These are phyloP conservation scores for Trichoderma pleuroti DNA, from an alignment of 2,329 filamentous ascomycete genomes.

Conservation along the genomic window DNA sequence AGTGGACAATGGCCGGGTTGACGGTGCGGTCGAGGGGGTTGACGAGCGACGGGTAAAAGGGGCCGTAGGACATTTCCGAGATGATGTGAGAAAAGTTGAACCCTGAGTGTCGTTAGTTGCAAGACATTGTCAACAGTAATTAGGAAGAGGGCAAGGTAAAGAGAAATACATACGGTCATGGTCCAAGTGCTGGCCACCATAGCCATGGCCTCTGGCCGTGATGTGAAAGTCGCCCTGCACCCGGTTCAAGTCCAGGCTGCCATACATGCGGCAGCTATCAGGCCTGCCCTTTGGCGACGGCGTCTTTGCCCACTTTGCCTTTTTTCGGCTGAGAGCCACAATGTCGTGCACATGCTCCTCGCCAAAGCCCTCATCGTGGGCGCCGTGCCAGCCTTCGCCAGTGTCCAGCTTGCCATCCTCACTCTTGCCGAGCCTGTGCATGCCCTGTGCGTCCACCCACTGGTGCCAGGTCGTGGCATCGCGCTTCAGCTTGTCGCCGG, in stretches of 20 bases:
- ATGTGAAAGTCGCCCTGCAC: conserved; percentile 98
- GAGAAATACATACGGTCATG: conserved; percentile 61
- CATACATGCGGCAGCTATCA: conserved; percentile 85
- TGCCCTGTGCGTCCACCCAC: conserved; percentile 71
- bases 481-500: conserved; percentile 66
- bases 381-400: conserved; percentile 53
- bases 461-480: conserved; percentile 78
- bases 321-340: conserved; percentile 63
- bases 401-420: conserved; percentile 52
- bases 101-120: conserved; percentile 44
- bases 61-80: conserved; percentile 92
- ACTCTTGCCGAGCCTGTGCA: conserved; percentile 59
- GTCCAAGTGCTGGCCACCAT: conserved; percentile 75
- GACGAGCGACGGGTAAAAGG: conserved; percentile 89
- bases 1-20: conserved; percentile 69
- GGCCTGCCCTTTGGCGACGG: conserved; percentile 58
- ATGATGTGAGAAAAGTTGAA: conserved; percentile 99
- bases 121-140: not conserved
- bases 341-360: conserved; percentile 93
- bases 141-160: not conserved
- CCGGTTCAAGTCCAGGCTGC: conserved; percentile 88
- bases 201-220: conserved; percentile 93
- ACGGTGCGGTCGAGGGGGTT: conserved; percentile 94
- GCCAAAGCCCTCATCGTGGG: conserved; percentile 63
- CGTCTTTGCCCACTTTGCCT: conserved; percentile 70